These are phyloP conservation scores for Starmerella khaoyaiensis DNA, from an alignment of 805 yeast species.

Conservation along the genomic window DNA sequence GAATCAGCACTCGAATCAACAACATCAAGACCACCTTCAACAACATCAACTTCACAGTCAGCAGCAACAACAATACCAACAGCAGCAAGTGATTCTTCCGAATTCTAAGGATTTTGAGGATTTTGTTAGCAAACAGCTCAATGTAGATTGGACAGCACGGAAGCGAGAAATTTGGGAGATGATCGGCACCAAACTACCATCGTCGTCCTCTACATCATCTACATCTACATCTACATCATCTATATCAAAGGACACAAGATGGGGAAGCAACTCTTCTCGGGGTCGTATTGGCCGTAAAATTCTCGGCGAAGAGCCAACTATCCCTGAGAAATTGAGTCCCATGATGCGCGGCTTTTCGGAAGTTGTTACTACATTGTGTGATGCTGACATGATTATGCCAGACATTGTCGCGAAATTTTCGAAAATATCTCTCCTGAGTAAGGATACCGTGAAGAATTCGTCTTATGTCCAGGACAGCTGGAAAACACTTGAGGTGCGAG, in stretches of 20 bases:
- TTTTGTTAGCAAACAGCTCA: slow-evolving; percentile 56
- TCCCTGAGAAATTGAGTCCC: slow-evolving; percentile 9
- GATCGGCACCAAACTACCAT: slow-evolving; percentile 49
- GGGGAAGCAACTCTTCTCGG: not conserved
- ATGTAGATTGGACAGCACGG: slow-evolving; percentile 73
- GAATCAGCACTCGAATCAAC: not conserved
- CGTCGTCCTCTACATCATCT: no score
- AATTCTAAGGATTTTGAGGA: slow-evolving; percentile 64
- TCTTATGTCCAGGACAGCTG: slow-evolving; percentile 16
- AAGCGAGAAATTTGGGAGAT: slow-evolving; percentile 61
- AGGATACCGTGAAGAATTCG: not conserved
- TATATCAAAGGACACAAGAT: not conserved
- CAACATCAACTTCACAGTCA: no score
- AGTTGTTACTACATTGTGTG: slow-evolving; percentile 11
- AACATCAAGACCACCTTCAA: no score
- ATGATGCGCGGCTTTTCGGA: slow-evolving; percentile 14
- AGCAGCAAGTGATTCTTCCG: not conserved
- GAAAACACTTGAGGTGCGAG: slow-evolving; percentile 14
- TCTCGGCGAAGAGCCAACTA: slow-evolving; percentile 11
- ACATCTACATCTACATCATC: no score
- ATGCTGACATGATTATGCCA: slow-evolving; percentile 12
- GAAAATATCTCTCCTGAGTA: not conserved
- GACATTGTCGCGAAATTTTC: slow-evolving; percentile 8
- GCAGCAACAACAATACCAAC: not conserved
- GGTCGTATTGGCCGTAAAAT: slow-evolving; percentile 1